phyloP scores from a whole-genome alignment of 495 filamentous ascomycete species.

The Aspergillus ellipticus region DNA sequence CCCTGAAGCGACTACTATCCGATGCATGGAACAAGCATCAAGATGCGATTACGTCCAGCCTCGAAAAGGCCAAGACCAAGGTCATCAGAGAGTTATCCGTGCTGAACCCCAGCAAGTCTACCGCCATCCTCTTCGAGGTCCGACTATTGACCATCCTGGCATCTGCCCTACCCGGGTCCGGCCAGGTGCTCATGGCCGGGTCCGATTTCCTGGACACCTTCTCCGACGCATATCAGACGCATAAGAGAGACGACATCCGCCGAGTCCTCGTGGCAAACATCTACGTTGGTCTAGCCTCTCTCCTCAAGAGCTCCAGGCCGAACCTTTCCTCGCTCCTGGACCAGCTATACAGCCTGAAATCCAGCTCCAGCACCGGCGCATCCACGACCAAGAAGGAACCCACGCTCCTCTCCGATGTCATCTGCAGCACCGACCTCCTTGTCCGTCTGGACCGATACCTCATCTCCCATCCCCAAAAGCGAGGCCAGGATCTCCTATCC shows the following conservation, averaged over 20 bases:
- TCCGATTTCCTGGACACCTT: slow-evolving; percentile 82
- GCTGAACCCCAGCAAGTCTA: slow-evolving; percentile 33
- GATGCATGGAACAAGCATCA: slow-evolving; percentile 36
- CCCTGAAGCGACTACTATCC: slow-evolving; percentile 43
- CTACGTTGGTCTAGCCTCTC: slow-evolving; percentile 66
- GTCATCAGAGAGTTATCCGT: slow-evolving; percentile 46
- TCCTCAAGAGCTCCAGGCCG: slow-evolving; percentile 60
- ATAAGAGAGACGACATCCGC: slow-evolving; percentile 52
- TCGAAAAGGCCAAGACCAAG: slow-evolving; percentile 45
- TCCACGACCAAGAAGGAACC: slow-evolving; percentile 36
- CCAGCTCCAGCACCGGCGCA: slow-evolving; percentile 53
- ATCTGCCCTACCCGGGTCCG: slow-evolving; percentile 32
- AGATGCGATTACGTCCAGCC: slow-evolving; percentile 31
- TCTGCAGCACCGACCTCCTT: slow-evolving; percentile 41
- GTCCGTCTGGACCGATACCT: slow-evolving; percentile 53
- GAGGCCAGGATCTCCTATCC: slow-evolving; percentile 38
- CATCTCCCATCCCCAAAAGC: slow-evolving; percentile 44
- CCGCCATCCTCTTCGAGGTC: slow-evolving; percentile 30
- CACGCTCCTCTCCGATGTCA: slow-evolving; percentile 42
- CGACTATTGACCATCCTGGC: slow-evolving; percentile 39
- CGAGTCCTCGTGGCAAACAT: slow-evolving; percentile 62
- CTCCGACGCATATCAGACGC: slow-evolving; percentile 56
- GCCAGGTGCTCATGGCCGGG: slow-evolving; percentile 68
- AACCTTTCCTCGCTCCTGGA: slow-evolving; percentile 72
- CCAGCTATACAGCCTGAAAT: slow-evolving; percentile 76